These are phyloP conservation scores for Scenedesmus sp. DNA, from an alignment of 163 green algal genomes.

Conservation along the genomic window DNA sequence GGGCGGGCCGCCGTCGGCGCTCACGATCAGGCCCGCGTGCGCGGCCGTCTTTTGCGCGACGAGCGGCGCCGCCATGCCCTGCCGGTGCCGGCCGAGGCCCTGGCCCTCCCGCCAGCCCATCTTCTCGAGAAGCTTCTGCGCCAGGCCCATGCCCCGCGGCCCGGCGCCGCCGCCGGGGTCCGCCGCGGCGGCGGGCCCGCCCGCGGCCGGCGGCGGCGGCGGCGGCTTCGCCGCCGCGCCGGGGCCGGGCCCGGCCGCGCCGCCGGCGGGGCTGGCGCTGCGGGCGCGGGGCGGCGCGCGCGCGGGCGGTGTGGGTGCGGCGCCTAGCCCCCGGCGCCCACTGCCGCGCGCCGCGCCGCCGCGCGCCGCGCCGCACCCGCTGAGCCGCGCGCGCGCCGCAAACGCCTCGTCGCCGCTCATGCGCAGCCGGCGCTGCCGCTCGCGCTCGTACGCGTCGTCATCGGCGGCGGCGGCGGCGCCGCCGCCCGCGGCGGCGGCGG, in stretches of 20 bases:
- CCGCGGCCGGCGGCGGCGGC: too few species aligned
- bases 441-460: slow-evolving; percentile 24
- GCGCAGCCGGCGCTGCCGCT: slow-evolving; percentile 27
- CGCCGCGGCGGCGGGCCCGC: slow-evolving; percentile 4
- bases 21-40: slow-evolving; percentile 52
- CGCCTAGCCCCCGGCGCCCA: too few species aligned
- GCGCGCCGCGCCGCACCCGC: slow-evolving; percentile 21
- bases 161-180: slow-evolving; percentile 12
- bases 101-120: slow-evolving; percentile 96
- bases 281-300: too few species aligned
- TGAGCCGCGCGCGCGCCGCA: slow-evolving; percentile 15
- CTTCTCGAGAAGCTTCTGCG: slow-evolving; percentile 89
- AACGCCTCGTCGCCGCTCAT: slow-evolving; percentile 57
- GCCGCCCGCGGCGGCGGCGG: too few species aligned
- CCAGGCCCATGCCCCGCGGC: slow-evolving; percentile 70
- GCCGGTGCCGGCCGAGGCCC: slow-evolving; percentile 76
- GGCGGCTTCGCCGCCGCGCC: too few species aligned
- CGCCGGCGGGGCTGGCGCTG: too few species aligned
- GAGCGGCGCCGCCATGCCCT: slow-evolving; percentile 92
- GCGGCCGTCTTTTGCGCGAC: slow-evolving; percentile 83
- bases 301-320: too few species aligned
- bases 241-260: too few species aligned
- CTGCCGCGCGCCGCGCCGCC: too few species aligned
- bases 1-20: slow-evolving; percentile 15
- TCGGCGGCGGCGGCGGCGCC: not conserved